These are phyloP conservation scores for Lophiotrema nucula DNA, from an alignment of 495 filamentous ascomycete species.

Conservation along the genomic window DNA sequence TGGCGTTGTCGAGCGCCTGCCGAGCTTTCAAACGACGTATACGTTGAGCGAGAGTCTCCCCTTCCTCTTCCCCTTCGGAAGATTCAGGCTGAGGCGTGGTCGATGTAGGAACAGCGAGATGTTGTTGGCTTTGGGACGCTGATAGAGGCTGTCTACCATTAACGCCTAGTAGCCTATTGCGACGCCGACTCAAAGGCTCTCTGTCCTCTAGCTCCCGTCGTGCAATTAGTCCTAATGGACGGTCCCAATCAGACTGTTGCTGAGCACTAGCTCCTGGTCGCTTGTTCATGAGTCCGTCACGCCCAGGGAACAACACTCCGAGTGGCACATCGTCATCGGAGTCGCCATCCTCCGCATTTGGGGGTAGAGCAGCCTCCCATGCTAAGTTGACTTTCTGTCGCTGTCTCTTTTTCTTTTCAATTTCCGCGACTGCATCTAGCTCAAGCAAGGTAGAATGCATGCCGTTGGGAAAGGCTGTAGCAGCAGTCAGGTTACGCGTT, in stretches of 20 bases:
- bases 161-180: constrained; percentile 71
- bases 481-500: constrained; percentile 66
- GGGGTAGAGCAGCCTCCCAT: constrained; percentile 71
- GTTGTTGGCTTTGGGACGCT: constrained; percentile 15
- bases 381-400: constrained; percentile 77
- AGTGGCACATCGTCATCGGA: constrained; percentile 74
- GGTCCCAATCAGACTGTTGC: constrained; percentile 43
- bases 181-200: constrained; percentile 78
- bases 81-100: constrained; percentile 17
- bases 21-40: constrained; percentile 64
- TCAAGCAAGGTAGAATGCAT: constrained; percentile 87
- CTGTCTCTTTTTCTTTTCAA: constrained; percentile 72
- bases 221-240: constrained; percentile 83
- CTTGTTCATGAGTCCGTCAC: constrained; percentile 53
- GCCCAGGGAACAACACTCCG: constrained; percentile 70
- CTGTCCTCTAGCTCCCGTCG: constrained; percentile 83
- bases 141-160: constrained; percentile 23
- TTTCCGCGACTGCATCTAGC: constrained; percentile 85
- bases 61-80: constrained; percentile 55
- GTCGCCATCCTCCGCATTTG: constrained; percentile 47
- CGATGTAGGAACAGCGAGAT: constrained; percentile 18
- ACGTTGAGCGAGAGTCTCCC: constrained; percentile 77
- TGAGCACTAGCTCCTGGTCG: constrained; percentile 11
- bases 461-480: constrained; percentile 67
- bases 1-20: constrained; percentile 44